A percentile compares a stretch with the other conserved stretches of the same genome.
These are phyloP conservation scores for Fomes fomentarius DNA, from an alignment of 1,284 basidiomycete genomes.

Conservation along the genomic window DNA sequence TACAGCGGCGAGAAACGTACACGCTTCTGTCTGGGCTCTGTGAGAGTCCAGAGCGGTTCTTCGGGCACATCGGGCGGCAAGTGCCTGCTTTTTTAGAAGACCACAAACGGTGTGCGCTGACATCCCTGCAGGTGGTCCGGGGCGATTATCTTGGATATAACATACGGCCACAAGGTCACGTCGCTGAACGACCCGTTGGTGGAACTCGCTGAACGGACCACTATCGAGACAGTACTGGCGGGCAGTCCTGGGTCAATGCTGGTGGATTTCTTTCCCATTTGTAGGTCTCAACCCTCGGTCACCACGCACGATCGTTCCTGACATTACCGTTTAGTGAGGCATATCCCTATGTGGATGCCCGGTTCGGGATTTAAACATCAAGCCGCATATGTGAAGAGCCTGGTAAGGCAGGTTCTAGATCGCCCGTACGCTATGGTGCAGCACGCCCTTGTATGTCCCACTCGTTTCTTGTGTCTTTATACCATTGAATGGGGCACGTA, in stretches of 20 bases:
- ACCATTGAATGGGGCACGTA: constrained; percentile 1
- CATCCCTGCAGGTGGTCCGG: constrained; percentile 23
- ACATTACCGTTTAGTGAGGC: constrained; percentile 21
- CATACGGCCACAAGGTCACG: constrained; percentile 28
- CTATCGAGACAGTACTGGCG: constrained; percentile 21
- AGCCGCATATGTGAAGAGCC: constrained; percentile 20
- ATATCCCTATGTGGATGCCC: constrained; percentile 31
- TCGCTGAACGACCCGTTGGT: constrained; percentile 26
- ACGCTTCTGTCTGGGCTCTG: constrained; percentile 28
- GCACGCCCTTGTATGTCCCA: constrained; percentile 25
- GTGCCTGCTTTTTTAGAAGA: neutral
- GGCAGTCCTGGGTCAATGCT: constrained; percentile 30
- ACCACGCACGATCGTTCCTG: neutral
- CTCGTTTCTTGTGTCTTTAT: no score
- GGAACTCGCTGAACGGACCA: constrained; percentile 24
- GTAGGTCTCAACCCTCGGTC: constrained; percentile 13
- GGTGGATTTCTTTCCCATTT: constrained; percentile 31
- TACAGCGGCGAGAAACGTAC: constrained; percentile 31
- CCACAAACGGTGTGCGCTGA: neutral
- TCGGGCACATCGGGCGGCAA: constrained; percentile 30
- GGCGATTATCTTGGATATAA: constrained; percentile 27
- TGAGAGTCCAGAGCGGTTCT: constrained; percentile 28
- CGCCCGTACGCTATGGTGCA: constrained; percentile 31
- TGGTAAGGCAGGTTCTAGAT: constrained; percentile 25
- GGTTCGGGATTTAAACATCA: constrained; percentile 32